These are phyloP conservation scores for Saccharomycopsis vini DNA, from an alignment of 805 yeast species.

Conservation along the genomic window DNA sequence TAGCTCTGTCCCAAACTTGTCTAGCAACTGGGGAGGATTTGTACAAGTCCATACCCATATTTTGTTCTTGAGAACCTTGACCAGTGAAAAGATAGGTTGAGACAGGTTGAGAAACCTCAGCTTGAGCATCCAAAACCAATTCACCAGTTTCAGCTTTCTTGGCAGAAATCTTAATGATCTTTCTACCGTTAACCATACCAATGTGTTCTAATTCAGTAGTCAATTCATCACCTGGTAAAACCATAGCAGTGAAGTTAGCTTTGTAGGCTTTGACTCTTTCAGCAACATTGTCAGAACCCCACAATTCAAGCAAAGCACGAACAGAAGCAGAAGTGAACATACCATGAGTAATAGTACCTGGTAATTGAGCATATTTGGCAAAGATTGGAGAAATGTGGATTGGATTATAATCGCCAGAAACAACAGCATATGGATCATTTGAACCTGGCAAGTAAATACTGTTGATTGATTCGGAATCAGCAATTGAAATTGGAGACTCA, in stretches of 20 bases:
- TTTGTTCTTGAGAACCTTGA: constrained; percentile 99
- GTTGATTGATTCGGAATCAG: constrained; percentile 43
- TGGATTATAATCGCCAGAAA: constrained; percentile 97
- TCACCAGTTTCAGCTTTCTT: constrained; percentile 71
- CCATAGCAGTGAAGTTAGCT: constrained; percentile 93
- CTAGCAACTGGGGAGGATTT: constrained; percentile 84
- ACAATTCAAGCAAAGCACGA: constrained; percentile 89
- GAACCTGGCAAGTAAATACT: constrained; percentile 84
- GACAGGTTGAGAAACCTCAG: constrained; percentile 97
- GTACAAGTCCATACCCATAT: constrained; percentile 99
- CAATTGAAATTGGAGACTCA: constrained; percentile 84
- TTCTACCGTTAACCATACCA: constrained; percentile 99
- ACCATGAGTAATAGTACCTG: constrained; percentile 98
- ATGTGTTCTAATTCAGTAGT: constrained; percentile 85
- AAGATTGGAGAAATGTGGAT: constrained; percentile 95
- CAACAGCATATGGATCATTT: constrained; percentile 93
- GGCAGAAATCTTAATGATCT: constrained; percentile 88
- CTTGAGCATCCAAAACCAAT: constrained; percentile 83
- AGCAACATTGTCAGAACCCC: constrained; percentile 97
- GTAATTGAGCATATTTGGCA: constrained; percentile 85
- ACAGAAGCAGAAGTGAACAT: constrained; percentile 97
- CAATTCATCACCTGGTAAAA: constrained; percentile 86
- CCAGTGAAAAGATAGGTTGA: constrained; percentile 97
- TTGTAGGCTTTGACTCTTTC: constrained; percentile 91
- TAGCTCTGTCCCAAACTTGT: constrained; percentile 97